Base-by-base conservation (phyloP, 75 land plant genomes). In the Isoetes taiwanensis region DNA sequence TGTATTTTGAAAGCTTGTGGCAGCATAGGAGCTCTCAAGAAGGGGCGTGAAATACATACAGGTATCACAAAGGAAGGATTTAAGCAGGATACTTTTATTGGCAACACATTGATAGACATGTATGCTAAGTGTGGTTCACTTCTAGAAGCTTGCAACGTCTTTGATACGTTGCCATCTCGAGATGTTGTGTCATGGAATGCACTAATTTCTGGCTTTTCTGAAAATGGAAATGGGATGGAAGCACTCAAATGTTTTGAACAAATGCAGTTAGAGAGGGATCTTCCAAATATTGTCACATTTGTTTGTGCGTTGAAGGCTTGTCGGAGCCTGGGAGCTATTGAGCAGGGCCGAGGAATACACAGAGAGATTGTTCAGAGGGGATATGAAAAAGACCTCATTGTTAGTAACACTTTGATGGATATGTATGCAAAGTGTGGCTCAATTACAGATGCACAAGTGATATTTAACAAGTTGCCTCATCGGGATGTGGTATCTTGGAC, bases 401-500 rank as follows among this genome's bases (percentile, higher is more conserved):
- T 78, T 33, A 71, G 70, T 54, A 82, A 78, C 32, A 63, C 71
- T 40, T 61, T 82, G 64, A 64, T 82, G 28, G 73, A 56, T 37
- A 43, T 78, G 74, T 78, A 82, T 72, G 78, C 70, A 0, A 78
- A 73, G 32, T 73, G 78, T 66, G 54, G 71, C 32, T 27, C 59
- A 24, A 28, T 77, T 16, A 56, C 52, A 4, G 12, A 34, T 6
- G 5, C 74, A 20, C 56, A 53, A 33, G 31, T 31, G 31, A 56
- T 82, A 27, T 78, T 82, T 48, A 54, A 52, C 2, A 54, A 37
- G 16, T 63, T 78, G 59, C 8, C 29, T 12, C 1, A 1, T 20
- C 73, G 32, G 57, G 66, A 43, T 58, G 66, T 75, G 32, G 74
- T 76, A 38, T 75, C 86, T 35, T 82, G 86, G 86, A 82, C 76